Conservation (phyloP, 2,329 filamentous ascomycete species). For the Venturia nashicola region DNA sequence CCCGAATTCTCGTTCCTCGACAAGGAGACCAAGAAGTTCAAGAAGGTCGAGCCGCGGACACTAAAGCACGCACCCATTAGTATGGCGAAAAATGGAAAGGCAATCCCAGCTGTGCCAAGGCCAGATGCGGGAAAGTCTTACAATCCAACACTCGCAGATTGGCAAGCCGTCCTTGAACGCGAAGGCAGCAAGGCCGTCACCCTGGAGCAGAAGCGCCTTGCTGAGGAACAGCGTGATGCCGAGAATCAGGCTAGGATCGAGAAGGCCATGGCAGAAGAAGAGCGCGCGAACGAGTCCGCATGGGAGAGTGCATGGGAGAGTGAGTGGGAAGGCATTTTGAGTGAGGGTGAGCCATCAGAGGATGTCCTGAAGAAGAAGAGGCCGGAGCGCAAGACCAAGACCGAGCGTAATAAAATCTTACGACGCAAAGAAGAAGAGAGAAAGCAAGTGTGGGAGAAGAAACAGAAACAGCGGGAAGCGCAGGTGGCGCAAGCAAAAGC, state of each 20-base stretch:
- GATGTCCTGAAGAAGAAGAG: conserved; percentile 8
- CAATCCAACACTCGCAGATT: conserved; percentile 81
- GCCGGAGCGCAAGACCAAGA: conserved; percentile 12
- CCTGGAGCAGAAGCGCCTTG: conserved; percentile 61
- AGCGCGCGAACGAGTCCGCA: conserved; percentile 40
- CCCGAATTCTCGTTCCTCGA: conserved; percentile 52
- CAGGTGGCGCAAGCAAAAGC: conserved; percentile 17
- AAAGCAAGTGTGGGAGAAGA: conserved; percentile 47
- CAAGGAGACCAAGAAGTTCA: conserved; percentile 49
- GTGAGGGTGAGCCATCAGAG: conserved; percentile 8
- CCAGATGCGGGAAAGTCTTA: conserved; percentile 81
- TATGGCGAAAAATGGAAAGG: conserved; percentile 69
- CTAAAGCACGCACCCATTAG: conserved; percentile 68
- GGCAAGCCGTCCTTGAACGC: conserved; percentile 59
- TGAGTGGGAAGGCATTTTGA: conserved; percentile 12
- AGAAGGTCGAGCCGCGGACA: conserved; percentile 59
- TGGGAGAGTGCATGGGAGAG: conserved; percentile 15
- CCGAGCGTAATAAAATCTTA: conserved; percentile 11
- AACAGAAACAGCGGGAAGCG: conserved; percentile 33
- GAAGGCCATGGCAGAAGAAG: conserved; percentile 49
- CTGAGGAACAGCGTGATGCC: conserved; percentile 50
- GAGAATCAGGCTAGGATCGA: conserved; percentile 57
- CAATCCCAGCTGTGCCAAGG: conserved; percentile 63
- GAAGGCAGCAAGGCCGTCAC: conserved; percentile 72
- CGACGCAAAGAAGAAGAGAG: conserved; percentile 47